Evolutionary conservation across 2,329 filamentous ascomycete genomes (phyloP), one percentile per base, ranked within the genome.

Genomic region (Pseudogymnoascus sp.): DNA sequence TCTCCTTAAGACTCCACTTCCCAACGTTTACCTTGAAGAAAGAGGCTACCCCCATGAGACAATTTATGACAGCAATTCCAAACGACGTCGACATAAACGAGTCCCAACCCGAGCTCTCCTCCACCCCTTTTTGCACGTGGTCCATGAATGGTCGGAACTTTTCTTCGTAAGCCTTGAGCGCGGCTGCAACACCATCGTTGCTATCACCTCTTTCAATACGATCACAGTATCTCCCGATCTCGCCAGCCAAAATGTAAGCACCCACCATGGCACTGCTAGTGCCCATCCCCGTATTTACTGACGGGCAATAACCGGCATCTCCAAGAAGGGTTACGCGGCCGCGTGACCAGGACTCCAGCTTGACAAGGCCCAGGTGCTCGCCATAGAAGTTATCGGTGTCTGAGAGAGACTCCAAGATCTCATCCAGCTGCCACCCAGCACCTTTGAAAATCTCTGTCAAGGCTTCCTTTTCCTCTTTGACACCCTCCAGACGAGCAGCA

Each of bases 181-280:
- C 78, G 2, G 76, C 64, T 10, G 68, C 63, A 6, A 72, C 59
- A 45, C 71, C 63, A 4, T 82, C 82, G 41, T 83, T 82, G 2
- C 84, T 79, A 65, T 45, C 4, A 8, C 21, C 3, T 62, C 67
- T 19, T 23, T 65, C 12, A 67, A 39, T 3, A 56, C 19, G 19
- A 7, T 48, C 58, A 57, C 45, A 60, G 58, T 59, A 19, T 56
- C 45, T 61, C 3, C 55, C 59, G 41, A 80, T 68, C 69, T 82
- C 81, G 1, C 82, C 82, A 0, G 81, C 82, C 3, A 85, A 71
- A 2, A 82, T 69, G 65, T 84, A 85, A 0, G 80, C 79, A 0
- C 77, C 77, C 0, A 79, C 66, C 0, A 84, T 65, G 0, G 76
- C 75, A 0, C 73, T 64, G 1, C 76, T 77, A 0, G 79, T 82